Evolutionary conservation across 2,329 filamentous ascomycete species (phyloP).

Genomic region (Cordyceps pruinosa): DNA sequence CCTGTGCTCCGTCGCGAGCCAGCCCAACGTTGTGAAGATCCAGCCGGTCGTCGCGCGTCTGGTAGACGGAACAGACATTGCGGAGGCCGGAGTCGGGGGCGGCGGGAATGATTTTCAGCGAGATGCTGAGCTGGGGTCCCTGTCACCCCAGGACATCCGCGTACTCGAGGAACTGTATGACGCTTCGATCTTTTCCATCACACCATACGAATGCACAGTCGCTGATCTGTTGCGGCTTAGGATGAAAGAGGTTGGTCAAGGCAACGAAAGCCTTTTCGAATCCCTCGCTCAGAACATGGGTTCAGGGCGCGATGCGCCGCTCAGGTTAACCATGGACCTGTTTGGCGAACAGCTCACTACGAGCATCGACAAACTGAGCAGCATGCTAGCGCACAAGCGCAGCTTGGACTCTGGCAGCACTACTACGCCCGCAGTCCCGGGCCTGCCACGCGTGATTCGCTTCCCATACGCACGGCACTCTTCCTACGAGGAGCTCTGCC

Average conservation of each 20-base stretch:
- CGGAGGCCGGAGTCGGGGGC: slow-evolving; percentile 71
- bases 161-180: slow-evolving; percentile 36
- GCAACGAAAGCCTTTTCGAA: slow-evolving; percentile 19
- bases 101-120: slow-evolving; percentile 69
- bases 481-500: slow-evolving; percentile 71
- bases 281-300: slow-evolving; percentile 16
- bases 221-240: not conserved
- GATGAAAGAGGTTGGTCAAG: not conserved
- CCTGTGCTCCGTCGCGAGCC: slow-evolving; percentile 45
- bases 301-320: slow-evolving; percentile 26
- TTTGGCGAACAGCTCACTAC: slow-evolving; percentile 25
- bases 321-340: slow-evolving; percentile 24
- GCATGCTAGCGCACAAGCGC: slow-evolving; percentile 6
- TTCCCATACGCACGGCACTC: slow-evolving; percentile 91
- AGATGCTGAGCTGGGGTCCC: slow-evolving; percentile 56
- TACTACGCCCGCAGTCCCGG: not conserved
- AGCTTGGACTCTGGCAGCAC: not conserved
- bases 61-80: slow-evolving; percentile 53
- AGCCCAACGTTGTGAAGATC: slow-evolving; percentile 60
- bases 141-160: slow-evolving; percentile 47
- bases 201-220: not conserved
- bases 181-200: too few relatives aligned
- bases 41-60: slow-evolving; percentile 67
- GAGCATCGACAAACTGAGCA: slow-evolving; percentile 19
- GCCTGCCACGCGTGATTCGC: slow-evolving; percentile 37